Evolutionary conservation across 1,284 basidiomycete genomes (phyloP), one percentile per base, ranked within the genome.

Genomic region (Schizophyllum amplum): DNA sequence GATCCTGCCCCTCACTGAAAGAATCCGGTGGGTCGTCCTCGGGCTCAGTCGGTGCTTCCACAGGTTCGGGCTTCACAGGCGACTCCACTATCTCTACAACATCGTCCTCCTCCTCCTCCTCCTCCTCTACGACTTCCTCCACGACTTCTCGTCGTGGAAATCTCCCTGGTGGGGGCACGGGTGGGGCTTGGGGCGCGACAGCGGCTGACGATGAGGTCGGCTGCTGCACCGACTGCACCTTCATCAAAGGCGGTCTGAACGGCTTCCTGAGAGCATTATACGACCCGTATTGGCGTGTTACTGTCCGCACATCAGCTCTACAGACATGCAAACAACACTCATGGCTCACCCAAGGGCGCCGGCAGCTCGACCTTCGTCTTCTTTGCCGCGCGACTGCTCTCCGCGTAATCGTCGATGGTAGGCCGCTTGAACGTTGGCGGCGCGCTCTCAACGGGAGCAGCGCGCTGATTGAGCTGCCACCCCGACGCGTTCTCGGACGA

Each of bases 401-500:
- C 33, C 17, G 33, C 33, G 7, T 42, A 42, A 17, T 42, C 33
- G 7, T 42, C 33, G 7, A 42, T 42, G 13, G 33, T 42, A 9
- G 33, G 33, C 13, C 33, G 33, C 33, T 42, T 42, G 33, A 42
- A 42, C 4, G 13, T 17, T 4, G 33, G 33, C 17, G 17, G 33
- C 2, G 33, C 33, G 17, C 33, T 42, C 13, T 9, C 11, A 9
- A 42, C 33, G 33, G 33, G 33, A 3, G 11, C 17, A 9, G 11
- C 33, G 33, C 33, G 33, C 33, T 42, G 33, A 9, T 42, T 42
- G 33, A 42, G 33, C 7, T 42, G 33, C 33, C 33, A 42, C 13
- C 33, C 33, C 17, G 33, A 2, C 64, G 13, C 69, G 67, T 27
- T 74, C 69, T 27, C 68, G 66, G 24, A 67, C 63, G 11, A 64